Evolutionary conservation across 116 monocot species (phyloP), one percentile per base, ranked within the genome.

Genomic region (Dioscorea cayenensis): DNA sequence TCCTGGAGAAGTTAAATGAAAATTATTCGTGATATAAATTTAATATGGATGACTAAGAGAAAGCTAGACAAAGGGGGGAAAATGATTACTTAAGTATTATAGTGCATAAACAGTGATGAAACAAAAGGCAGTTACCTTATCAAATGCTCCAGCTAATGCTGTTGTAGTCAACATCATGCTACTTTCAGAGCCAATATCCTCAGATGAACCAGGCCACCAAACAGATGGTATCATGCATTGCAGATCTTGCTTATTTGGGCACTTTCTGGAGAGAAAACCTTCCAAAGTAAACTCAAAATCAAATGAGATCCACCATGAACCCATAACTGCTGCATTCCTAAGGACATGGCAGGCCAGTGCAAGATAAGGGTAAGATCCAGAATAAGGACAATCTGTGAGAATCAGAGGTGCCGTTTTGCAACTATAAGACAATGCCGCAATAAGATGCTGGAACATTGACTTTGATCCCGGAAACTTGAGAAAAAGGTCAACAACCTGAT

Each of bases 201-300:
- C 96, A 69, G 64, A 90, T 65, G 83, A 91, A 19, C 92, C 92
- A 69, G 92, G 87, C 87, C 95, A 92, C 95, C 95, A 95, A 74
- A 96, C 89, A 68, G 90, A 90, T 50, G 96, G 96, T 63, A 97
- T 83, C 65, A 92, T 73, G 32, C 67, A 64, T 35, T 92, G 84
- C 64, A 97, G 72, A 77, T 97, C 96, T 78, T 86, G 86, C 82
- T 92, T 92, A 84, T 84, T 97, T 68, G 93, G 88, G 49, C 50
- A 68, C 79, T 92, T 97, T 66, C 74, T 81, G 51, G 96, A 90
- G 22, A 97, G 74, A 70, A 97, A 97, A 0, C 88, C 88, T 78
- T 97, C 96, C 29, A 97, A 66, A 10, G 82, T 83, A 27, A 71
- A 84, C 61, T 84, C 81, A 79, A 90, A 92, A 79, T 90, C 77